A percentile compares a stretch with the other conserved stretches of the same genome.
phyloP scores from a whole-genome alignment of 2,329 filamentous ascomycete genomes.

The Aspergillus sp. region DNA sequence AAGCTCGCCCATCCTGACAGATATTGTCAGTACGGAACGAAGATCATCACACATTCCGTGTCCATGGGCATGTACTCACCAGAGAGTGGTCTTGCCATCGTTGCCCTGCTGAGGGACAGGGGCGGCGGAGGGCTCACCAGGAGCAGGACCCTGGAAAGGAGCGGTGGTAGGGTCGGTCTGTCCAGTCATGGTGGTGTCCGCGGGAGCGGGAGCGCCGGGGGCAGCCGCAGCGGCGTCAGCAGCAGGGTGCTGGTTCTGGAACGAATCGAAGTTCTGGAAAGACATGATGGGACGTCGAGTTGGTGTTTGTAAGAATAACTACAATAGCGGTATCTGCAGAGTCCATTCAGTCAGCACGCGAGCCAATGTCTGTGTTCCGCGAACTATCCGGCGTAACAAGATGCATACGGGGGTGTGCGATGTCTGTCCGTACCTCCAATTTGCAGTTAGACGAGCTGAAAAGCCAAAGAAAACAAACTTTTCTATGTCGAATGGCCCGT shows the following conservation, averaged over 20 bases:
- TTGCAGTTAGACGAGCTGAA: conserved; percentile 19
- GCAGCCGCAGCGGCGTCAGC: conserved; percentile 52
- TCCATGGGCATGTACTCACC: conserved; percentile 38
- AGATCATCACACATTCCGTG: background rate
- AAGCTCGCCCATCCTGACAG: conserved; percentile 93
- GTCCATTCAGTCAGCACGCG: background rate
- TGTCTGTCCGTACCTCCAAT: conserved; percentile 19
- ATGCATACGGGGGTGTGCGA: too few species aligned
- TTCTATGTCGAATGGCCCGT: conserved; percentile 32
- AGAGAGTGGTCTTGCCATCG: conserved; percentile 57
- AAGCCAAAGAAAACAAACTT: conserved; percentile 21
- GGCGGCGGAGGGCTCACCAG: conserved; percentile 41
- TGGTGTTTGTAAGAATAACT: conserved; percentile 18
- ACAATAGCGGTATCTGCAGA: conserved; percentile 14
- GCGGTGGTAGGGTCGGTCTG: conserved; percentile 57
- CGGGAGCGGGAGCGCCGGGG: conserved; percentile 46
- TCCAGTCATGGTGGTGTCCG: conserved; percentile 53
- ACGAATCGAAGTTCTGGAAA: conserved; percentile 64
- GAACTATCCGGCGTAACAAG: too few species aligned
- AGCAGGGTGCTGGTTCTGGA: conserved; percentile 58
- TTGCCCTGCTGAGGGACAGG: conserved; percentile 49
- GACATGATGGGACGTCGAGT: conserved; percentile 52
- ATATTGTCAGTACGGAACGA: conserved; percentile 1
- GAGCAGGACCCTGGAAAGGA: conserved; percentile 48
- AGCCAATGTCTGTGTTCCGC: background rate